Percentiles rank a stretch among this genome's conserved stretches.
Conservation (phyloP, 306 rosid species). For the Ormosia semicastrata region DNA sequence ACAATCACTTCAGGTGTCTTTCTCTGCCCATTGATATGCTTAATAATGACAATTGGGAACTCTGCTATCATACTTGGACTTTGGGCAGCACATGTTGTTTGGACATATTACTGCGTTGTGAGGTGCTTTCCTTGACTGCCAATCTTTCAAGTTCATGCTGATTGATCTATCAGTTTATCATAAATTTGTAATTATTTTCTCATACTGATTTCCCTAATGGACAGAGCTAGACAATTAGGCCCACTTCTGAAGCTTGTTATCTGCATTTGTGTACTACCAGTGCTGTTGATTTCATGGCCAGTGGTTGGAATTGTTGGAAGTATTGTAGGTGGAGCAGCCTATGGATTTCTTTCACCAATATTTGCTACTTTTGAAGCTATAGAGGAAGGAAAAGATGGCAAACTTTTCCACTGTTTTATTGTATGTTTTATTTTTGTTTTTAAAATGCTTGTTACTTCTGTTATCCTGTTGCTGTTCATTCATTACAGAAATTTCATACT, state of each 20-base stretch:
- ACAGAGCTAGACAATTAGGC: slow-evolving; percentile 76
- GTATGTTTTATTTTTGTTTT: slow-evolving; percentile 51
- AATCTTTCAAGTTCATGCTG: slow-evolving; percentile 1
- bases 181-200: slow-evolving; percentile 19
- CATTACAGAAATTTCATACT: slow-evolving; percentile 12
- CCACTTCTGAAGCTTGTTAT: slow-evolving; percentile 71
- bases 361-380: slow-evolving; percentile 82
- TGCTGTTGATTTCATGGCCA: slow-evolving; percentile 64
- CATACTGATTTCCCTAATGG: slow-evolving; percentile 24
- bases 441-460: slow-evolving; percentile 10
- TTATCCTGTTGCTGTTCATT: slow-evolving; percentile 25
- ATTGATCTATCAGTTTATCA: background rate
- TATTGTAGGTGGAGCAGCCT: slow-evolving; percentile 76
- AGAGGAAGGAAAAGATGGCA: slow-evolving; percentile 74
- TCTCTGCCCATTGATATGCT: slow-evolving; percentile 68
- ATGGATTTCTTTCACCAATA: slow-evolving; percentile 73
- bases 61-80: slow-evolving; percentile 74
- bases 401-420: slow-evolving; percentile 60
- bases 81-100: slow-evolving; percentile 68
- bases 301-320: slow-evolving; percentile 77
- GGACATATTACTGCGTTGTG: slow-evolving; percentile 72
- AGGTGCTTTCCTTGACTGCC: slow-evolving; percentile 53
- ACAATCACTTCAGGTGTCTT: slow-evolving; percentile 67
- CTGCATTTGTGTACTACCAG: slow-evolving; percentile 67
- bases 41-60: slow-evolving; percentile 73